These are phyloP conservation scores for Talaromyces sp. DNA, from an alignment of 2,329 filamentous ascomycete genomes.

Conservation along the genomic window DNA sequence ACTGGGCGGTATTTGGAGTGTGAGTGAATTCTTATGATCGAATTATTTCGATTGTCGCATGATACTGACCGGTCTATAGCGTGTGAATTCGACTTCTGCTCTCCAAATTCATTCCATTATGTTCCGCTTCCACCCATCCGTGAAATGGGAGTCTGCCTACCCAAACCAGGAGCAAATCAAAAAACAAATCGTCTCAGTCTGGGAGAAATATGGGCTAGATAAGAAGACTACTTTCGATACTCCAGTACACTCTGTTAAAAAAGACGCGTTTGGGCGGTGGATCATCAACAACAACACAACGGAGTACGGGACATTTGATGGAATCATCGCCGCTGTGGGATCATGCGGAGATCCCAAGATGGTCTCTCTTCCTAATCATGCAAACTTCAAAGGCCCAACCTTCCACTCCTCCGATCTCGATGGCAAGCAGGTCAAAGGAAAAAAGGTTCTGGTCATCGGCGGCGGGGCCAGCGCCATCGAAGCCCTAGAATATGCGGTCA, in stretches of 20 bases:
- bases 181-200: slow-evolving; percentile 65
- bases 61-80: slow-evolving; percentile 36
- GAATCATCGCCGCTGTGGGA: slow-evolving; percentile 71
- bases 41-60: neutral
- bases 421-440: slow-evolving; percentile 66
- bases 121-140: slow-evolving; percentile 81
- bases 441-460: slow-evolving; percentile 71
- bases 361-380: slow-evolving; percentile 65
- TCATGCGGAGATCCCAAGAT: slow-evolving; percentile 76
- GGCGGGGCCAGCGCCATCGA: slow-evolving; percentile 79
- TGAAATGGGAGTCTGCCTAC: slow-evolving; percentile 72
- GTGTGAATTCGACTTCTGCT: slow-evolving; percentile 76
- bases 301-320: slow-evolving; percentile 69
- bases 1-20: slow-evolving; percentile 77
- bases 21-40: slow-evolving; percentile 34
- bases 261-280: slow-evolving; percentile 66
- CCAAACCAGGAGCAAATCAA: slow-evolving; percentile 73
- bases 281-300: slow-evolving; percentile 71
- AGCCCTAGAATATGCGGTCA: slow-evolving; percentile 72
- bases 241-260: slow-evolving; percentile 64
- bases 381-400: slow-evolving; percentile 66
- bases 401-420: slow-evolving; percentile 73
- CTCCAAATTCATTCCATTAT: slow-evolving; percentile 81
- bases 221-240: slow-evolving; percentile 68
- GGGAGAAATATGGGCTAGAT: slow-evolving; percentile 70